Base-by-base conservation (phyloP, 2,329 filamentous ascomycete genomes). In the Thielaviopsis musarum region DNA sequence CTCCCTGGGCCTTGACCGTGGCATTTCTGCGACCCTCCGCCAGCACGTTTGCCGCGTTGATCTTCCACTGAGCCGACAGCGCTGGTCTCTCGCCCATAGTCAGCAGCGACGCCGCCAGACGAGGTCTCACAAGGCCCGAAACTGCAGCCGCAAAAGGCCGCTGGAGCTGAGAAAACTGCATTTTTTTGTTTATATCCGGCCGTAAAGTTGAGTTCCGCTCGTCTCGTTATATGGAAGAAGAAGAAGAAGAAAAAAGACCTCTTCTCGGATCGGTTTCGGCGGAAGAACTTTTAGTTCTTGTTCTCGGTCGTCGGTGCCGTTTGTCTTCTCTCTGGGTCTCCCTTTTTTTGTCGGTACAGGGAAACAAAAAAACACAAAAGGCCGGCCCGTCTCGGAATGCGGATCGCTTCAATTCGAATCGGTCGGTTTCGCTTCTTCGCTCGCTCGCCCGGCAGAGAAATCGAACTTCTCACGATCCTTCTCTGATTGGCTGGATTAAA, bases 1-100 rank as follows among this genome's bases (percentile, higher is more conserved):
- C 79, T 70, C 82, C 82, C 72, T 85, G 82, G 52, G 80, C 75
- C 69, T 84, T 84, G 69, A 82, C 79, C 24, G 78, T 74, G 64
- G 80, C 80, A 66, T 77, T 73, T 68, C 79, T 74, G 64, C 75
- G 72, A 63, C 75, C 74, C 61, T 74, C 73, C 67, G 58, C 62
- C 45, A 64, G 22, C 56, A 62, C 41, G 28, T 62, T 63, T 45
- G 56, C 61, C 28, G 56, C 61, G 21, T 64, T 62, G 58, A 64
- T 59, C 15, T 57, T 56, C 53, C 54, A 41, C 61, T 61, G 19
- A 64, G 58, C 13, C 57, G 51, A 56, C 41, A 59, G 53, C 52
- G 41, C 64, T 61, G 66, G 65, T 58, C 66, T 65, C 49, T 65
- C 59, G 54, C 61, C 48, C 49, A 53, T 55, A 38, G 61, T 38